Percentiles rank a stretch among this genome's conserved stretches.
These are phyloP conservation scores for Metrosideros polymorpha DNA, from an alignment of 441 rosid genomes.

Conservation along the genomic window DNA sequence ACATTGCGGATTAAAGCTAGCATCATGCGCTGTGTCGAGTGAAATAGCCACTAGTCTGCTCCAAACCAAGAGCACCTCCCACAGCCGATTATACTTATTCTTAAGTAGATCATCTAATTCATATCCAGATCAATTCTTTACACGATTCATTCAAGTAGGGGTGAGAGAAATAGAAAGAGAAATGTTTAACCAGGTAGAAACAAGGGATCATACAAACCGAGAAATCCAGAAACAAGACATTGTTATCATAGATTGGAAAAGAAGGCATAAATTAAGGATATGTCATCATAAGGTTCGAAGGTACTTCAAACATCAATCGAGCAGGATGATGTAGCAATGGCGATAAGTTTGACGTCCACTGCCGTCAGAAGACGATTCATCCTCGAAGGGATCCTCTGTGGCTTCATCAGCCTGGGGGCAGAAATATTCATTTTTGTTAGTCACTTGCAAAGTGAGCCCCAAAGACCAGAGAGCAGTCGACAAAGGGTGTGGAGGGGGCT, in stretches of 20 bases:
- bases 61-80: background rate
- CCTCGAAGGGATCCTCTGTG: background rate
- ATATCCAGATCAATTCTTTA: background rate
- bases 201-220: background rate
- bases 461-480: background rate
- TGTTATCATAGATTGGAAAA: background rate
- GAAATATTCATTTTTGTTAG: background rate
- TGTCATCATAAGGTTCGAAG: background rate
- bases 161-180: background rate
- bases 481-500: background rate
- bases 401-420: background rate
- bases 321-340: background rate
- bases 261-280: background rate
- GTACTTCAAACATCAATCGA: background rate
- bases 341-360: background rate
- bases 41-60: background rate
- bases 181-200: background rate
- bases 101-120: background rate
- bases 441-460: background rate
- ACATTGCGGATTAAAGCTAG: conserved; percentile 32
- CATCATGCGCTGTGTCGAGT: background rate
- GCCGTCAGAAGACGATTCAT: background rate
- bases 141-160: background rate
- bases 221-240: background rate
- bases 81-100: background rate